phyloP scores from a whole-genome alignment of 768 basidiomycete species.

The Lentinula guzmanii region DNA sequence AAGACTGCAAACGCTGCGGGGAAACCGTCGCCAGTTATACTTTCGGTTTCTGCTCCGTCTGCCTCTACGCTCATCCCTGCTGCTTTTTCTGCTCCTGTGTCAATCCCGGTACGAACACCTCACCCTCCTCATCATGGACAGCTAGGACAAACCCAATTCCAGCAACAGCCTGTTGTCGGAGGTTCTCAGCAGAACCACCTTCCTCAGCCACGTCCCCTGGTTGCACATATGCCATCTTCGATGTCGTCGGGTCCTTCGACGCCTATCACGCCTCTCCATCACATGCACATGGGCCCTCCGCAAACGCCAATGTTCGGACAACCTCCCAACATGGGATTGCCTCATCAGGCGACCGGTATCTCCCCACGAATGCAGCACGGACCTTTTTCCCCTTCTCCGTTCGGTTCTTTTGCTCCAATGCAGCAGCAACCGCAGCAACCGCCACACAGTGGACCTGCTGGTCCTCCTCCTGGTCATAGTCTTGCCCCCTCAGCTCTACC shows the following conservation, averaged over 20 bases:
- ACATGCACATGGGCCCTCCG: constrained; percentile 34
- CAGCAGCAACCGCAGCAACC: constrained; percentile 7
- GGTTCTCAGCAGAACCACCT: constrained; percentile 27
- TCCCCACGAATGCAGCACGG: constrained; percentile 45
- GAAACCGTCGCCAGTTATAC: constrained; percentile 24
- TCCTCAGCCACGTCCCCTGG: constrained; percentile 13
- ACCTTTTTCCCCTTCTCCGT: constrained; percentile 44
- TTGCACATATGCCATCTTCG: not conserved
- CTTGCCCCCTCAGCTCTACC: constrained; percentile 46
- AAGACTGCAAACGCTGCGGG: constrained; percentile 41
- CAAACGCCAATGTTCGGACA: constrained; percentile 45
- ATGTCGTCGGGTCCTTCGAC: constrained; percentile 1
- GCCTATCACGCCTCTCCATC: constrained; percentile 28
- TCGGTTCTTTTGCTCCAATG: constrained; percentile 38
- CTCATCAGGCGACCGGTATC: constrained; percentile 31
- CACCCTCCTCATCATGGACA: not conserved
- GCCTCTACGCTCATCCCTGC: not conserved
- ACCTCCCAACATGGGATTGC: constrained; percentile 30
- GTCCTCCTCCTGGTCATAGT: not conserved
- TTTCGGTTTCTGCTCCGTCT: not conserved
- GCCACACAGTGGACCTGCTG: not conserved
- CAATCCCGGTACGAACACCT: not conserved
- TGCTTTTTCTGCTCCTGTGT: constrained; percentile 14
- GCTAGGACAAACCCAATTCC: not conserved
- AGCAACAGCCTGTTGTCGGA: constrained; percentile 14